phyloP scores from a whole-genome alignment of 257 asterid genomes.

The Eustoma russellianum region DNA sequence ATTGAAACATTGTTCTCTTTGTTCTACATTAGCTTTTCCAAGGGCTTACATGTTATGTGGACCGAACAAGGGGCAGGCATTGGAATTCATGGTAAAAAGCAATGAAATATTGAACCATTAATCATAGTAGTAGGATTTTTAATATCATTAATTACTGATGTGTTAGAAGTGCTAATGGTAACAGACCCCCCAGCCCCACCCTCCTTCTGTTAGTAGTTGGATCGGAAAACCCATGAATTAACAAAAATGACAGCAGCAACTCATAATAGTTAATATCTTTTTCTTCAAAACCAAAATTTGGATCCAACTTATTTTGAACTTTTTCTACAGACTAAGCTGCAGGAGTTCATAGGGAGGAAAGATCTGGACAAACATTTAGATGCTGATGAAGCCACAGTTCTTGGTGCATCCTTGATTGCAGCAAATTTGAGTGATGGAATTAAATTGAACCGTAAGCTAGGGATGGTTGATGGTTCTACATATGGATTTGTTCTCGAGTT shows the following conservation, averaged over 20 bases:
- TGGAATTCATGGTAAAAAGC: no score
- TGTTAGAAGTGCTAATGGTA: no score
- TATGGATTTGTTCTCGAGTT: slow-evolving; percentile 75
- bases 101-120: not conserved
- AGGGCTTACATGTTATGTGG: no score
- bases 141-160: no score
- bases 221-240: no score
- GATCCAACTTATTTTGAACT: not conserved
- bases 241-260: no score
- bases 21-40: no score
- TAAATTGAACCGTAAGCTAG: slow-evolving; percentile 93
- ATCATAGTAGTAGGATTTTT: no score
- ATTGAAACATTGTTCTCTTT: no score
- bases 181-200: no score
- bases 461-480: slow-evolving; percentile 94
- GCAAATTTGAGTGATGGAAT: slow-evolving; percentile 99
- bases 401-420: slow-evolving; percentile 94
- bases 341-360: slow-evolving; percentile 91
- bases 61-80: no score
- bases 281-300: not conserved
- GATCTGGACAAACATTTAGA: slow-evolving; percentile 93
- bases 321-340: slow-evolving; percentile 74
- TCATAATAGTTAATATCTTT: not conserved
- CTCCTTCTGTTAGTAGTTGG: no score
- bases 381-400: slow-evolving; percentile 92